Conservation (phyloP, 2,329 filamentous ascomycete genomes). For the Sclerotinia subarctica region DNA sequence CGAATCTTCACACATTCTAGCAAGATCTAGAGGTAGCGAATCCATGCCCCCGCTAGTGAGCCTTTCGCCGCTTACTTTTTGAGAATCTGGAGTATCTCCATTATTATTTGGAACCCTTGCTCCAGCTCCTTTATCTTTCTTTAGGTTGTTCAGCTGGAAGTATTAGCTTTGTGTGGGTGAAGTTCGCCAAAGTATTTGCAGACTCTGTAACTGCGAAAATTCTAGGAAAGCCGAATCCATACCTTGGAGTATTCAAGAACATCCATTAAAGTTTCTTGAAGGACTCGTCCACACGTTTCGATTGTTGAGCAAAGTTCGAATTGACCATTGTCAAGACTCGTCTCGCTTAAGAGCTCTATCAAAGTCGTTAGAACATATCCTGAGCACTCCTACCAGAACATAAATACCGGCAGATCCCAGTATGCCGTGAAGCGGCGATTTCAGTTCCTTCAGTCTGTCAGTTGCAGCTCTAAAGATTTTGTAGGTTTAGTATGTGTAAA, state of each 20-base stretch:
- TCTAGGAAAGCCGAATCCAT: neutral
- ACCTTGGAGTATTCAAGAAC: slow-evolving; percentile 47
- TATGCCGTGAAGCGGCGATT: slow-evolving; percentile 57
- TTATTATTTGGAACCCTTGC: neutral
- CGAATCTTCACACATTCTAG: slow-evolving; percentile 22
- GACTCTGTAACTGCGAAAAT: too few species aligned
- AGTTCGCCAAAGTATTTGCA: too few species aligned
- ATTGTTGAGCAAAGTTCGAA: slow-evolving; percentile 21
- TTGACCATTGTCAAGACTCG: slow-evolving; percentile 18
- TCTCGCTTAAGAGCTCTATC: slow-evolving; percentile 15
- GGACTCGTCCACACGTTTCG: slow-evolving; percentile 20
- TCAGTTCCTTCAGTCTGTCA: slow-evolving; percentile 44
- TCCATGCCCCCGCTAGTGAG: neutral
- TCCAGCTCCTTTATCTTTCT: neutral
- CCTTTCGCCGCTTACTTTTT: neutral
- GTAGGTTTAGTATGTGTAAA: too few species aligned
- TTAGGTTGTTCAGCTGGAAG: slow-evolving; percentile 10
- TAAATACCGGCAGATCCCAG: slow-evolving; percentile 46
- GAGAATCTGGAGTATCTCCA: neutral
- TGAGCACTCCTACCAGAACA: neutral
- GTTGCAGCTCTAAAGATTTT: neutral
- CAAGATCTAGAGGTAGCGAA: slow-evolving; percentile 20
- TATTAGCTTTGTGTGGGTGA: neutral
- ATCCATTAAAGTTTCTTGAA: slow-evolving; percentile 37
- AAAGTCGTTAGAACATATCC: neutral